Percentiles rank a stretch among this genome's conserved stretches.
Conservation (phyloP, 139 green algal genomes). For the Auxenochlorella protothecoides region DNA sequence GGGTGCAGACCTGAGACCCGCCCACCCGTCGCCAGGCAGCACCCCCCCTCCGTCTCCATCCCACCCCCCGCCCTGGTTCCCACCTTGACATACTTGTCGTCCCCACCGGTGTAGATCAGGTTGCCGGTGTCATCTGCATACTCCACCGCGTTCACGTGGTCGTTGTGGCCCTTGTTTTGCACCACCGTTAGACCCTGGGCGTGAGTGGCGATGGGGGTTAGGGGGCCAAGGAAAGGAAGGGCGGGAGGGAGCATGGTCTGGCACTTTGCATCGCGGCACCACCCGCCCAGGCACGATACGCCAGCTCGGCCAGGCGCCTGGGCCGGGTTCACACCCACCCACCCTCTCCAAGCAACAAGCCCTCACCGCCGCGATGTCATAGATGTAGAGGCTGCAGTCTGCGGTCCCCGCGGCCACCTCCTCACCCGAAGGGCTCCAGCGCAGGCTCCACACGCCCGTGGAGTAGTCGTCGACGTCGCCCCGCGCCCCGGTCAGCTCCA, state of each 20-base stretch:
- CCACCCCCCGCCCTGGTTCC: neutral
- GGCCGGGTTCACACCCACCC: too few relatives aligned
- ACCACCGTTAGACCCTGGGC: neutral
- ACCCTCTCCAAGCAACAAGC: too few relatives aligned
- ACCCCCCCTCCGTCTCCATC: neutral
- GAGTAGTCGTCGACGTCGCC: neutral
- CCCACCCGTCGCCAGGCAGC: neutral
- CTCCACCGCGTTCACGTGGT: slow-evolving; percentile 91
- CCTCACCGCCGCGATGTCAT: slow-evolving; percentile 54
- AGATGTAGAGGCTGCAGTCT: slow-evolving; percentile 59
- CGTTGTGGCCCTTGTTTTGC: slow-evolving; percentile 32
- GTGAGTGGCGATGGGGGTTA: neutral
- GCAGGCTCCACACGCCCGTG: slow-evolving; percentile 8
- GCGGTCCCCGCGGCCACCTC: slow-evolving; percentile 69
- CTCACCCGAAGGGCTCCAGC: slow-evolving; percentile 31
- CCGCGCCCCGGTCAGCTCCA: slow-evolving; percentile 30
- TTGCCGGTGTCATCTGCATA: slow-evolving; percentile 54
- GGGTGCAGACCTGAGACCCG: neutral
- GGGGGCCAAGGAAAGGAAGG: neutral
- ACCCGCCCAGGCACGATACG: neutral
- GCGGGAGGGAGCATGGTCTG: neutral
- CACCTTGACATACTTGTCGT: slow-evolving; percentile 81
- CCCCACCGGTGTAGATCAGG: slow-evolving; percentile 65
- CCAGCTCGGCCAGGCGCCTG: too few relatives aligned
- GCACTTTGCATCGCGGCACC: slow-evolving; percentile 2